Conservation (phyloP, 2,329 filamentous ascomycete species). For the Drechslerella dactyloides region DNA sequence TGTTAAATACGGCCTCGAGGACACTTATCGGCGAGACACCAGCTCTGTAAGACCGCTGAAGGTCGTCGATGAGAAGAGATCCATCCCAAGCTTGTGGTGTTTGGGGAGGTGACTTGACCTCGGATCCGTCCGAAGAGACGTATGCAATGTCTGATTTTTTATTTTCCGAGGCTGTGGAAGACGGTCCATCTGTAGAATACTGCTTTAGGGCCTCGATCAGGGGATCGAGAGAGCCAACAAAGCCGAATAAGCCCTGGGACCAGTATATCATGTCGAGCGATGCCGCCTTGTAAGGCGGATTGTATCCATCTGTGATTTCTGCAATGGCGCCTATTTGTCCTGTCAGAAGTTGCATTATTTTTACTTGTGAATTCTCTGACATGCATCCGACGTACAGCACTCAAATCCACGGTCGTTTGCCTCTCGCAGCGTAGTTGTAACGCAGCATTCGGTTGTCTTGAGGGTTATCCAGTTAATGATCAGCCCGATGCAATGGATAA, state of each 20-base stretch:
- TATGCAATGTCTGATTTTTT: constrained; percentile 50
- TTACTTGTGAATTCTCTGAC: not conserved
- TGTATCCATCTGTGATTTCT: constrained; percentile 58
- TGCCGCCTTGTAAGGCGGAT: constrained; percentile 57
- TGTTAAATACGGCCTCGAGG: constrained; percentile 60
- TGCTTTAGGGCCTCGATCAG: constrained; percentile 34
- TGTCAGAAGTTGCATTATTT: constrained; percentile 1
- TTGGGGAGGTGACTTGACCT: constrained; percentile 53
- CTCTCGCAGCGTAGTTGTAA: constrained; percentile 65
- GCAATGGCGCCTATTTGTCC: constrained; percentile 57
- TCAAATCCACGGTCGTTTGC: constrained; percentile 69
- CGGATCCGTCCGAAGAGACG: constrained; percentile 52
- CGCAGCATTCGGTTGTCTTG: constrained; percentile 60
- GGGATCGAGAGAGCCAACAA: constrained; percentile 53
- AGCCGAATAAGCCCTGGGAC: constrained; percentile 58
- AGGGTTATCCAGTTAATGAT: constrained; percentile 8
- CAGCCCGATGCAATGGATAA: constrained; percentile 19
- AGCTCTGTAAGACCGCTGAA: constrained; percentile 60
- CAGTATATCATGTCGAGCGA: constrained; percentile 58
- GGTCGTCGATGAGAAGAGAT: constrained; percentile 59
- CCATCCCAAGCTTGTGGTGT: constrained; percentile 58
- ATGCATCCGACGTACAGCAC: constrained; percentile 60
- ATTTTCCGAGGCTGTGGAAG: constrained; percentile 5
- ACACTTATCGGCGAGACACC: constrained; percentile 61
- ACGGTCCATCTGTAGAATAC: constrained; percentile 11